Conservation (phyloP, 345 rosid species). For the Cardamine resedifolia region DNA sequence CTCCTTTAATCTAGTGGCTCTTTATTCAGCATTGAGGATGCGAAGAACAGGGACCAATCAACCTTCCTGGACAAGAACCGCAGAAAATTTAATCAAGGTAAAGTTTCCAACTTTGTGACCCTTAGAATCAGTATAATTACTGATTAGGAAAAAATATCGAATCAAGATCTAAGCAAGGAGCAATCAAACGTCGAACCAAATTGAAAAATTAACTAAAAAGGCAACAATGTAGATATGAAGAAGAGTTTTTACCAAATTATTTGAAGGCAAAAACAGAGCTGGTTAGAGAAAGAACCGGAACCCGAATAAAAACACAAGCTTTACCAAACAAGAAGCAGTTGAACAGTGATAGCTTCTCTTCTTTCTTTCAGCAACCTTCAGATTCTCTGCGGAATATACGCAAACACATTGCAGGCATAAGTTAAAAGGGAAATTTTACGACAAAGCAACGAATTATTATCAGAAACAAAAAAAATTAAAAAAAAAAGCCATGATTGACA, state of each 20-base stretch:
- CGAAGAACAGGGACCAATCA: not conserved
- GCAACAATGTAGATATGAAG: not conserved
- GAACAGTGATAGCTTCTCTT: constrained; percentile 15
- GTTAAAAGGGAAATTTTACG: not conserved
- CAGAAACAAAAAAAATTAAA: not conserved
- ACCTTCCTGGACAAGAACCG: too few species aligned
- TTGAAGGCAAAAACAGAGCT: constrained; percentile 14
- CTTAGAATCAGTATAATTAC: not conserved
- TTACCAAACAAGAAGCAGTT: constrained; percentile 16
- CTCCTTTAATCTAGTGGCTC: not conserved
- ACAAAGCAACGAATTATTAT: constrained; percentile 29
- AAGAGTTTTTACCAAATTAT: not conserved
- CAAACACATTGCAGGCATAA: constrained; percentile 29
- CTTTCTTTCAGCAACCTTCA: constrained; percentile 21
- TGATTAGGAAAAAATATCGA: not conserved
- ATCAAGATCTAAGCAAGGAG: constrained; percentile 17
- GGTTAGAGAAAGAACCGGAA: not conserved
- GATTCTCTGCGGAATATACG: constrained; percentile 26
- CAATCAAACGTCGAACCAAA: constrained; percentile 3
- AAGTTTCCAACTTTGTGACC: constrained; percentile 1
- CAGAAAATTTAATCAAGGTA: not conserved
- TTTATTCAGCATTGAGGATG: constrained; percentile 9
- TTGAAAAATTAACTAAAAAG: not conserved
- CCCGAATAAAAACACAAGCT: constrained; percentile 9
- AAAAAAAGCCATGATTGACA: not conserved